Percentiles rank a stretch among this genome's conserved stretches.
Conservation (phyloP, 805 yeast genomes). For the Lachancea sp. region DNA sequence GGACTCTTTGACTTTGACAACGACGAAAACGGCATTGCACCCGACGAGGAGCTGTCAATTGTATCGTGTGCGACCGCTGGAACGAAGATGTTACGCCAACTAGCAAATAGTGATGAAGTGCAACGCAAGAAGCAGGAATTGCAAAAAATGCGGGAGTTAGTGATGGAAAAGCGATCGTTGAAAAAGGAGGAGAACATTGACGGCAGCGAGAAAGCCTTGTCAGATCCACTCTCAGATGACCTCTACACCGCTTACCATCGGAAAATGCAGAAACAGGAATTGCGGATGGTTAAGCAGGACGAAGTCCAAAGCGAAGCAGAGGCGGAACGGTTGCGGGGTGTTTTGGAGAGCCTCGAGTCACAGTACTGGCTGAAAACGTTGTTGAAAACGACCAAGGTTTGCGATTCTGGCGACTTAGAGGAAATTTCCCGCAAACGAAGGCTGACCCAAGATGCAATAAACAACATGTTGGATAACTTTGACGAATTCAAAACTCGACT, state of each 20-base stretch:
- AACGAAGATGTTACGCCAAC: too few species aligned
- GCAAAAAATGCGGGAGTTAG: constrained; percentile 20
- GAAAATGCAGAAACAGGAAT: constrained; percentile 59
- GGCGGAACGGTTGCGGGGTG: constrained; percentile 41
- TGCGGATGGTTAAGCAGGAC: constrained; percentile 52
- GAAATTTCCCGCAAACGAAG: constrained; percentile 49
- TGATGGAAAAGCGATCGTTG: constrained; percentile 8
- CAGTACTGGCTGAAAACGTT: constrained; percentile 45
- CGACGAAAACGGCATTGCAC: constrained; percentile 20
- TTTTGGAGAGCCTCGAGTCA: constrained; percentile 39
- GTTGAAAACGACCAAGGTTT: constrained; percentile 43
- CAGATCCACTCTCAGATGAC: constrained; percentile 45
- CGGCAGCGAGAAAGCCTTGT: not conserved
- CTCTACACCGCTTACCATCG: constrained; percentile 45
- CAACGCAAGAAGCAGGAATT: constrained; percentile 4
- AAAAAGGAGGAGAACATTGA: not conserved
- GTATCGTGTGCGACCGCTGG: not conserved
- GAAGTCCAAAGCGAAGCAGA: constrained; percentile 42
- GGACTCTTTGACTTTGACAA: constrained; percentile 36
- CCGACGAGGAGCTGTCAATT: constrained; percentile 13
- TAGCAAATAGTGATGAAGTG: not conserved
- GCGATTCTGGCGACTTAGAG: constrained; percentile 39
- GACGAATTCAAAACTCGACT: constrained; percentile 21
- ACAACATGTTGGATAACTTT: constrained; percentile 37
- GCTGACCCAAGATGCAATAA: constrained; percentile 37